Evolutionary conservation across 805 yeast genomes (phyloP).

Genomic region (Starmerella bacillaris): DNA sequence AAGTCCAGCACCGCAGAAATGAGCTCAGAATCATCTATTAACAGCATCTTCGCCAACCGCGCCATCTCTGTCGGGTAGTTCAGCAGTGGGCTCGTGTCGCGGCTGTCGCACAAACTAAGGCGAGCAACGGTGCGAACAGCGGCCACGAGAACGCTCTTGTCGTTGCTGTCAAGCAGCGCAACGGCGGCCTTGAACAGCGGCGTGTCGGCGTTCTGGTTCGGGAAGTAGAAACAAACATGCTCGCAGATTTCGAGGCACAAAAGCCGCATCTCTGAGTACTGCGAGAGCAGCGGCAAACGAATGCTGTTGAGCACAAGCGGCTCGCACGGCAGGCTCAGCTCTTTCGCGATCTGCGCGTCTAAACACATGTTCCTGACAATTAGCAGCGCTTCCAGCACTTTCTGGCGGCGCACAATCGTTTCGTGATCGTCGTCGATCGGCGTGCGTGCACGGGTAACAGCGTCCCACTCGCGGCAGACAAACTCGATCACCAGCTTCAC

Average conservation of each 20-base stretch:
- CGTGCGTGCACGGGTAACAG: conserved; percentile 5
- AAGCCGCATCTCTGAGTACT: conserved; percentile 26
- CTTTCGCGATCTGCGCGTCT: conserved; percentile 65
- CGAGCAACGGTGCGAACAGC: conserved; percentile 64
- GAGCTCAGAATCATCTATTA: conserved; percentile 53
- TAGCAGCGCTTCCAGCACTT: conserved; percentile 35
- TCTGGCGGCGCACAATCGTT: conserved; percentile 15
- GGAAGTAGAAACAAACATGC: conserved; percentile 62
- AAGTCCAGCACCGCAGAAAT: conserved; percentile 60
- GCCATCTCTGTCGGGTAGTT: conserved; percentile 1
- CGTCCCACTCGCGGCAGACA: conserved; percentile 8
- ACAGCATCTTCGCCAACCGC: conserved; percentile 21
- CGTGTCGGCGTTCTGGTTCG: conserved; percentile 39
- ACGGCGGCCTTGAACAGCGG: conserved; percentile 40
- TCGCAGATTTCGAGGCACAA: conserved; percentile 58
- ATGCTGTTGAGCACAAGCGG: conserved; percentile 28
- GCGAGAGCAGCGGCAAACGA: conserved; percentile 18
- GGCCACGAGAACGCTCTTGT: conserved; percentile 51
- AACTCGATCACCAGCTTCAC: conserved; percentile 6
- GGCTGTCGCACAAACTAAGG: conserved; percentile 41
- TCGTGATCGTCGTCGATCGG: conserved; percentile 11
- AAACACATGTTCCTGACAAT: conserved; percentile 68
- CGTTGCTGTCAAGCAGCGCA: conserved; percentile 34
- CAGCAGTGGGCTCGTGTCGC: conserved; percentile 8
- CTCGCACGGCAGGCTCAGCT: conserved; percentile 24